A percentile compares a stretch with the other conserved stretches of the same genome.
phyloP scores from a whole-genome alignment of 176 grass and related monocot genomes.

The barley (Hordeum vulgare) region MorexV3_pseudomolecules_assembly NC_058523.1:425689311-425689810 shows the following conservation, averaged over 20 bases:
- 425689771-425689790: background rate
- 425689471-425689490: slow-evolving; percentile 2
- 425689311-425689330: slow-evolving; percentile 39
- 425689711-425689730: too few species aligned
- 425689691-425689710: too few species aligned
- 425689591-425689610: background rate
- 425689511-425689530: background rate
- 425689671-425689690: too few species aligned
- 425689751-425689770: background rate
- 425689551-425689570: background rate
- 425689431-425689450: background rate
- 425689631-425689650: background rate
- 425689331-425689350: slow-evolving; percentile 43
- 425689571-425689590: background rate
- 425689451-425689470: slow-evolving; percentile 37
- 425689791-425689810: too few species aligned
- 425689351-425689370: slow-evolving; percentile 39
- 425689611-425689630: background rate
- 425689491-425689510: background rate
- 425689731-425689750: background rate
- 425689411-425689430: slow-evolving; percentile 41
- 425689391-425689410: slow-evolving; percentile 22
- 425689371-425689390: slow-evolving; percentile 34
- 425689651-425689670: too few species aligned
- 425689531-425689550: background rate